A percentile compares a stretch with the other conserved stretches of the same genome.
phyloP scores from a whole-genome alignment of 2,329 filamentous ascomycete species.

The Alternaria dauci region DNA sequence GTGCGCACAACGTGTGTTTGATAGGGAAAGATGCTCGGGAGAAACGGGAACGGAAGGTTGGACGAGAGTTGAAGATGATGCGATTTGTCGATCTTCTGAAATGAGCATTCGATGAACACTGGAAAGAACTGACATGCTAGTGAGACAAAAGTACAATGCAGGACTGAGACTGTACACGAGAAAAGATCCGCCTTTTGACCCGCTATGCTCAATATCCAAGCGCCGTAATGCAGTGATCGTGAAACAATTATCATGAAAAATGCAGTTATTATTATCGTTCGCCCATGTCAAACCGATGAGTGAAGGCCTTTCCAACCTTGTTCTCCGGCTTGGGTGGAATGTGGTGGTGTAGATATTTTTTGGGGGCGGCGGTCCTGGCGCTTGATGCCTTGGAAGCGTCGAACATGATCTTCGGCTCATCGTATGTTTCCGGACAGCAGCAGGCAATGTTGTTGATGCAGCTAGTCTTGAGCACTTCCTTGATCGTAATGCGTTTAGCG shows the following conservation, averaged over 20 bases:
- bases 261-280: slow-evolving; percentile 34
- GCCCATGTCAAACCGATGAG: slow-evolving; percentile 53
- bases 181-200: background rate
- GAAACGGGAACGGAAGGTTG: background rate
- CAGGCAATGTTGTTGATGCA: slow-evolving; percentile 80
- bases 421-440: slow-evolving; percentile 76
- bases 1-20: slow-evolving; percentile 1
- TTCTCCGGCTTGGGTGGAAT: slow-evolving; percentile 52
- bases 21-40: slow-evolving; percentile 1
- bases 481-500: slow-evolving; percentile 71
- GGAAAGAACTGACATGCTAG: slow-evolving; percentile 6
- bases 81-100: slow-evolving; percentile 1
- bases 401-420: slow-evolving; percentile 67
- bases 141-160: slow-evolving; percentile 4
- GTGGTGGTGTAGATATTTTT: slow-evolving; percentile 56
- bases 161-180: background rate
- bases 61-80: slow-evolving; percentile 2
- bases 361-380: slow-evolving; percentile 48
- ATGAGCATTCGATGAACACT: slow-evolving; percentile 6
- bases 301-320: slow-evolving; percentile 45
- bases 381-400: slow-evolving; percentile 61
- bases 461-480: slow-evolving; percentile 72
- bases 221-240: slow-evolving; percentile 8
- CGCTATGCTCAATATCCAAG: slow-evolving; percentile 4
- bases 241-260: slow-evolving; percentile 5